Evolutionary conservation across 2,329 filamentous ascomycete species (phyloP).

Genomic region (Hymenoscyphus scutula): DNA sequence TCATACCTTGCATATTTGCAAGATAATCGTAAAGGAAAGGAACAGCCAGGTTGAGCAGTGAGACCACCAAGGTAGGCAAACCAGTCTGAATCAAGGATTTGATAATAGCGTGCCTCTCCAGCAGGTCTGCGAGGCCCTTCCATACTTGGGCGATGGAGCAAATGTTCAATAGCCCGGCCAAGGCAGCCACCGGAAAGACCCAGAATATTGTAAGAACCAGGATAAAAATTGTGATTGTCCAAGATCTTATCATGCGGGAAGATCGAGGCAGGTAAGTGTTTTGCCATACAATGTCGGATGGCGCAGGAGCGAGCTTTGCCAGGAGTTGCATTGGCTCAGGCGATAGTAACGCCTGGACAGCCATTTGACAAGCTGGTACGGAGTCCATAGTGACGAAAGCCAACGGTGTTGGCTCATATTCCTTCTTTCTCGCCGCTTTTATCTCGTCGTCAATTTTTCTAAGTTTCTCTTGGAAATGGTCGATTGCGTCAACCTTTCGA

Average conservation of each 20-base stretch:
- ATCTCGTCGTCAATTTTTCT: constrained; percentile 77
- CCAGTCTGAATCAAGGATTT: constrained; percentile 82
- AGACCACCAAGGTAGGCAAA: constrained; percentile 79
- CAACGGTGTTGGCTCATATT: constrained; percentile 74
- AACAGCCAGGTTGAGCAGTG: constrained; percentile 82
- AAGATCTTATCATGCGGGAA: constrained; percentile 72
- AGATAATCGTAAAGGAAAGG: constrained; percentile 95
- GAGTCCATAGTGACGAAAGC: constrained; percentile 98
- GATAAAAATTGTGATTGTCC: constrained; percentile 82
- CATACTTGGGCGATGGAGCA: constrained; percentile 74
- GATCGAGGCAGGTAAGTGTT: constrained; percentile 83
- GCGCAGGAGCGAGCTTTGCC: constrained; percentile 82
- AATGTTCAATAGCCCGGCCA: constrained; percentile 77
- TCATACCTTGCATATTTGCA: constrained; percentile 88
- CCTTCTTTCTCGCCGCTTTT: constrained; percentile 64
- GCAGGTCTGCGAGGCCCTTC: constrained; percentile 64
- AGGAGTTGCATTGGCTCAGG: constrained; percentile 82
- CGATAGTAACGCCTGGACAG: constrained; percentile 90
- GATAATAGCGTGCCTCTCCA: constrained; percentile 67
- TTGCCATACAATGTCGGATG: constrained; percentile 89
- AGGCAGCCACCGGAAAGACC: constrained; percentile 75
- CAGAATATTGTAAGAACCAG: constrained; percentile 81
- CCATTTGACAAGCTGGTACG: constrained; percentile 90
- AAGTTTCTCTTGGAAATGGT: constrained; percentile 89
- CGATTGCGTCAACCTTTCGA: constrained; percentile 81